A percentile compares a stretch with the other conserved stretches of the same genome.
These are phyloP conservation scores for Sphenostylis stenocarpa DNA, from an alignment of 306 rosid genomes.

Conservation along the genomic window DNA sequence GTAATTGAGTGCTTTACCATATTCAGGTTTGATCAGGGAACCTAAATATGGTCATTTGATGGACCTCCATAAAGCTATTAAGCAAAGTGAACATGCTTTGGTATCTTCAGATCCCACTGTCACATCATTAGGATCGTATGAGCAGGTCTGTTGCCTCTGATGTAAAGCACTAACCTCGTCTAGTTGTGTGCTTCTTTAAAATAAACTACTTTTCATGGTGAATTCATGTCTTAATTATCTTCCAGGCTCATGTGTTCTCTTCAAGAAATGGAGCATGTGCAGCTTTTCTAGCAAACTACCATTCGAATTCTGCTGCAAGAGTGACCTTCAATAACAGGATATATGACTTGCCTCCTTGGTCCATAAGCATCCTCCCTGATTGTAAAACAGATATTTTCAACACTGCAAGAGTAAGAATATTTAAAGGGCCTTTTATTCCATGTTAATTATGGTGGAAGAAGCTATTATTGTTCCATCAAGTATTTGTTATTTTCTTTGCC, in stretches of 20 bases:
- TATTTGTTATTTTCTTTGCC: slow-evolving; percentile 16
- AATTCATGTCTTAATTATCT: slow-evolving; percentile 25
- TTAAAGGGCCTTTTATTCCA: not conserved
- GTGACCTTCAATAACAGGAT: slow-evolving; percentile 72
- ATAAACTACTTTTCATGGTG: not conserved
- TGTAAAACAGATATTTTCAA: slow-evolving; percentile 73
- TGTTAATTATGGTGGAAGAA: slow-evolving; percentile 1
- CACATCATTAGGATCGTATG: slow-evolving; percentile 70
- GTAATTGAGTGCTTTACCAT: slow-evolving; percentile 21
- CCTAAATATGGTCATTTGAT: slow-evolving; percentile 86
- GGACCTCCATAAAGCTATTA: slow-evolving; percentile 83
- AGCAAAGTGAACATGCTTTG: slow-evolving; percentile 77
- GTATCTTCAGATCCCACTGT: slow-evolving; percentile 80
- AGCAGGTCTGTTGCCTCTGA: slow-evolving; percentile 59
- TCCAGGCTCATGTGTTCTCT: slow-evolving; percentile 80
- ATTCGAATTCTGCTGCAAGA: slow-evolving; percentile 54
- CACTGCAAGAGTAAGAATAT: slow-evolving; percentile 76
- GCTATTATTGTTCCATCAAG: slow-evolving; percentile 7
- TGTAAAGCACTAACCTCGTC: slow-evolving; percentile 6
- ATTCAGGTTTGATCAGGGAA: slow-evolving; percentile 80
- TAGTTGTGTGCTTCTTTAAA: not conserved
- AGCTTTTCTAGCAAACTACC: slow-evolving; percentile 83
- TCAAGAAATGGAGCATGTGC: slow-evolving; percentile 65
- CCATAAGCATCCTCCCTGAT: slow-evolving; percentile 95
- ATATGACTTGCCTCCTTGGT: slow-evolving; percentile 92